Base-by-base conservation (phyloP, 1,139 yeast species). In the Suzukiozyma palmioleophila region DNA sequence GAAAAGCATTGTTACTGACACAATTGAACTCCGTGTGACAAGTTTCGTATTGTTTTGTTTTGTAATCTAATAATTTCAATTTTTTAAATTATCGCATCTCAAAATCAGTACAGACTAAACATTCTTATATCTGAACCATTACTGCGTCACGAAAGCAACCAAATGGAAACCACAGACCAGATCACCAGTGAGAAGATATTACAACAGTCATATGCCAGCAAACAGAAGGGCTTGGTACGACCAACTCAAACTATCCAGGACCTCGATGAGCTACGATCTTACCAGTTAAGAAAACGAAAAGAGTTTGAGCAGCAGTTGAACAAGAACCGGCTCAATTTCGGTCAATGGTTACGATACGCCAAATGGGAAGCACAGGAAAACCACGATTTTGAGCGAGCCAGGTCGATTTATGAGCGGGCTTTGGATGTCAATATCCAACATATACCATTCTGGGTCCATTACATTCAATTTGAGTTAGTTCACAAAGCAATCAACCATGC, bases 301-400 rank as follows among this genome's bases (percentile, higher is more conserved):
- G 96, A 88, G 50, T 90, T 72, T 55, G 98, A 92, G 60, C 84
- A 83, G 51, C 95, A 90, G 16, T 62, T 92, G 38, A 79, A 94
- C 49, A 74, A 92, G 50, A 90, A 92, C 55, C 66, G 95, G 43
- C 73, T 84, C 30, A 89, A 89, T 52, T 73, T 76, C 51, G 84
- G 89, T 3, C 96, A 90, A 56, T 92, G 97, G 97, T 72, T 88
- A 57, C 69, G 97, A 39, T 92, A 92, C 58, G 97, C 97, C 1
- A 78, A 75, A 44, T 88, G 92, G 79, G 98, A 92, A 57, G 60
- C 81, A 11, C 85, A 84, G 5, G 90, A 87, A 40, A 69, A 69
- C 52, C 82, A 79, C 43, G 96, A 92, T 54, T 72, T 77, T 50
- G 69, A 72, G 8, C 60, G 85, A 26, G 96, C 95, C 0, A 66